Base-by-base conservation (phyloP, 1,284 basidiomycete species). In the Psilocybe mexicana region DNA sequence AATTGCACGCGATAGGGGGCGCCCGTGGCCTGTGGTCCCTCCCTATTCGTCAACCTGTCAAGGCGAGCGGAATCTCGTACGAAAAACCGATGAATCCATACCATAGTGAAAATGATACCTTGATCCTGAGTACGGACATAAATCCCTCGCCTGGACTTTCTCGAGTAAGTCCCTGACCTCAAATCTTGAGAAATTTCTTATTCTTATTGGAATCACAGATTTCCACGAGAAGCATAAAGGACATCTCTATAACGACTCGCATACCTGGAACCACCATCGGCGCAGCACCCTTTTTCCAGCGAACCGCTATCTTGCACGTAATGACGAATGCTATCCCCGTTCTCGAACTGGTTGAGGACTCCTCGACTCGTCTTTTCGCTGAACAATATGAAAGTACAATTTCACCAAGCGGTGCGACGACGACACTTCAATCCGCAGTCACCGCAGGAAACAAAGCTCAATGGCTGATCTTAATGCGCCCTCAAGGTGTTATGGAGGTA, bases 21-120 rank as follows among this genome's bases (percentile, higher is more conserved):
- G 86, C 86, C 42, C 83, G 90, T 40, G 91, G 90, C 0, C 82
- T 94, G 58, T 96, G 93, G 94, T 91, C 91, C 30, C 73, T 95
- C 33, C 83, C 88, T 0, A 84, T 94, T 43, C 82, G 87, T 12
- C 86, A 86, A 66, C 75, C 84, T 18, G 77, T 85, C 54, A 83
- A 79, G 69, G 76, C 80, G 11, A 81, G 80, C 61, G 83, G 81
- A 5, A 76, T 79, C 28, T 81, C 82, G 24, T 82, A 82, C 61
- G 83, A 86, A 64, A 79, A 78, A 43, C 70, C 81, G 7, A 67
- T 73, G 23, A 78, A 82, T 58, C 75, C 79, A 1, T 79, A 77
- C 62, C 76, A 81, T 28, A 65, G 74, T 14, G 83, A 85, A 47
- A 80, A 79, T 60, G 90, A 93, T 67, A 88, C 88, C 0, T 74